These are phyloP conservation scores for Boletus reticulatus DNA, from an alignment of 768 basidiomycete genomes.

Conservation along the genomic window DNA sequence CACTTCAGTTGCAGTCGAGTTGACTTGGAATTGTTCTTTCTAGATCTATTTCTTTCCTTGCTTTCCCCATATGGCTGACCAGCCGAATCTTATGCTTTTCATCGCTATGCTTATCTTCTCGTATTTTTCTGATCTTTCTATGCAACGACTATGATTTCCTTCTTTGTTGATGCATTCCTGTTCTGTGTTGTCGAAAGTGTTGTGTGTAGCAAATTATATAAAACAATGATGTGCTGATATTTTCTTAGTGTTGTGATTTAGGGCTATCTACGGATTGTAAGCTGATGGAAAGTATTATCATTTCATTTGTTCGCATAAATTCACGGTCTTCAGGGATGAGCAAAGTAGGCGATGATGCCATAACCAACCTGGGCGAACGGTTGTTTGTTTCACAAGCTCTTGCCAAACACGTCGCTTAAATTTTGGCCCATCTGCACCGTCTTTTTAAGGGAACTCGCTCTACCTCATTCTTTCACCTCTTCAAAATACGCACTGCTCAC, in stretches of 20 bases:
- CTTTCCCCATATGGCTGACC: background rate
- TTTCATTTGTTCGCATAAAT: too few species aligned
- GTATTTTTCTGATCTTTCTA: background rate
- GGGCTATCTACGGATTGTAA: too few species aligned
- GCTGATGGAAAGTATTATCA: too few species aligned
- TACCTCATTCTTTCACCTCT: background rate
- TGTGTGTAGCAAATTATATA: background rate
- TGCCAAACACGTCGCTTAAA: constrained; percentile 34
- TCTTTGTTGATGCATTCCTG: background rate
- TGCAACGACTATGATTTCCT: background rate
- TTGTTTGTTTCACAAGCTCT: constrained; percentile 33
- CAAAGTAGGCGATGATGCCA: background rate
- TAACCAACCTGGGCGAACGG: too few species aligned
- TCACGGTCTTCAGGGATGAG: too few species aligned
- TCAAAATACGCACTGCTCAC: constrained; percentile 4
- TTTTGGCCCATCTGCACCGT: constrained; percentile 11
- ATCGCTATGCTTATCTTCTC: too few species aligned
- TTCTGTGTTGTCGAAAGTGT: background rate
- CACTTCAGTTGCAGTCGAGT: constrained; percentile 17
- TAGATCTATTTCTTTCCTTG: background rate
- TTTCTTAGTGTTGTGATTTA: too few species aligned
- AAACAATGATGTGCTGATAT: too few species aligned
- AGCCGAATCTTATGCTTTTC: too few species aligned
- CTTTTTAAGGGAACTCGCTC: background rate
- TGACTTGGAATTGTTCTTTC: background rate